These are phyloP conservation scores for Zychaea mexicana DNA, from an alignment of 371 early-diverging fungal species.

Conservation along the genomic window DNA sequence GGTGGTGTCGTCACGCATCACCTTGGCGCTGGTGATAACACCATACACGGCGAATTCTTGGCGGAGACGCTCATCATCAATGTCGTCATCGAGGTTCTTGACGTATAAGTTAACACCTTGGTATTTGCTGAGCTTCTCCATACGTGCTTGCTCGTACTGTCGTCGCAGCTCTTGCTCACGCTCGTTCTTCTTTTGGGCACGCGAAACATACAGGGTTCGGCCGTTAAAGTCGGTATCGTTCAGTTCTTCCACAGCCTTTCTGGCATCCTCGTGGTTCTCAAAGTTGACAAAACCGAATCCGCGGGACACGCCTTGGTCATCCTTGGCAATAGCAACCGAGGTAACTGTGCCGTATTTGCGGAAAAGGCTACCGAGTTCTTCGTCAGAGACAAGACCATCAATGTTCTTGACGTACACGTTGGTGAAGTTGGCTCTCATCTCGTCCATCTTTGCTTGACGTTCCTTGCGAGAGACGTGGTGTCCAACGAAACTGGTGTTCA, in stretches of 20 bases:
- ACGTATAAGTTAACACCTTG: constrained; percentile 93
- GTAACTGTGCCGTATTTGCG: constrained; percentile 73
- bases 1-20: constrained; percentile 85
- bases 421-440: constrained; percentile 77
- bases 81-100: constrained; percentile 89
- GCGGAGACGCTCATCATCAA: constrained; percentile 84
- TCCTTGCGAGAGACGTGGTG: constrained; percentile 83
- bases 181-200: constrained; percentile 95
- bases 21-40: constrained; percentile 85
- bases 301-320: constrained; percentile 72
- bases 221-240: constrained; percentile 79
- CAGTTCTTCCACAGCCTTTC: constrained; percentile 80
- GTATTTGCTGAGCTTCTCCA: constrained; percentile 86
- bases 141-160: constrained; percentile 81
- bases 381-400: constrained; percentile 70
- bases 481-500: constrained; percentile 63
- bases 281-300: constrained; percentile 95
- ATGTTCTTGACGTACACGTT: constrained; percentile 96
- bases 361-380: constrained; percentile 75
- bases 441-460: constrained; percentile 80
- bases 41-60: constrained; percentile 89
- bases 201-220: constrained; percentile 85
- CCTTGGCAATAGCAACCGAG: constrained; percentile 64
- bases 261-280: constrained; percentile 80
- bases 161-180: constrained; percentile 87